These are phyloP conservation scores for Rhizopus microsporus DNA, from an alignment of 371 early-diverging fungal genomes.

Conservation along the genomic window DNA sequence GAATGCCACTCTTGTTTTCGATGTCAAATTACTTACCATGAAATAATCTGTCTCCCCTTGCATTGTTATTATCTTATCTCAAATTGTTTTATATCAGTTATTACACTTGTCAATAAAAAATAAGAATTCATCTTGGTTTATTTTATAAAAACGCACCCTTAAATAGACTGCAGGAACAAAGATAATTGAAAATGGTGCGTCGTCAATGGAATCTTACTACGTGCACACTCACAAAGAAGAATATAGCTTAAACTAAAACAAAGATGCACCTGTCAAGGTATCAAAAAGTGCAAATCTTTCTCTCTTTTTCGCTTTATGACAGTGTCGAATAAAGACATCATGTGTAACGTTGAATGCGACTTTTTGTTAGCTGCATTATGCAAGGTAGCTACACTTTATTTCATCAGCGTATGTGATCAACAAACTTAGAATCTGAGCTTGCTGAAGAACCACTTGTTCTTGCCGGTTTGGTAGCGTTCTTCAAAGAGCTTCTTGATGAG, in stretches of 20 bases:
- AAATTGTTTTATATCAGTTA: background rate
- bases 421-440: slow-evolving; percentile 93
- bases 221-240: no score
- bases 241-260: no score
- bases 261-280: no score
- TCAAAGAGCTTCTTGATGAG: slow-evolving; percentile 93
- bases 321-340: background rate
- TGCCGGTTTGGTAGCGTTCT: slow-evolving; percentile 94
- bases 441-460: slow-evolving; percentile 99
- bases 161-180: no score
- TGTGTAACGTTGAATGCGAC: background rate
- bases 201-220: no score
- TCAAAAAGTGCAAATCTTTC: no score
- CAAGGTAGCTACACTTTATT: background rate
- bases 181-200: no score
- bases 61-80: background rate
- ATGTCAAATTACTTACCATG: slow-evolving; percentile 54
- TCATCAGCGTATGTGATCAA: background rate
- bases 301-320: background rate
- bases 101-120: background rate
- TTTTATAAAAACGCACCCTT: no score
- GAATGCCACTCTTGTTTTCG: slow-evolving; percentile 86
- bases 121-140: no score
- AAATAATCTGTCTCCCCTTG: slow-evolving; percentile 18
- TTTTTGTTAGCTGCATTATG: background rate